phyloP scores from a whole-genome alignment of 2,329 filamentous ascomycete species.

The Aureobasidium sp. region DNA sequence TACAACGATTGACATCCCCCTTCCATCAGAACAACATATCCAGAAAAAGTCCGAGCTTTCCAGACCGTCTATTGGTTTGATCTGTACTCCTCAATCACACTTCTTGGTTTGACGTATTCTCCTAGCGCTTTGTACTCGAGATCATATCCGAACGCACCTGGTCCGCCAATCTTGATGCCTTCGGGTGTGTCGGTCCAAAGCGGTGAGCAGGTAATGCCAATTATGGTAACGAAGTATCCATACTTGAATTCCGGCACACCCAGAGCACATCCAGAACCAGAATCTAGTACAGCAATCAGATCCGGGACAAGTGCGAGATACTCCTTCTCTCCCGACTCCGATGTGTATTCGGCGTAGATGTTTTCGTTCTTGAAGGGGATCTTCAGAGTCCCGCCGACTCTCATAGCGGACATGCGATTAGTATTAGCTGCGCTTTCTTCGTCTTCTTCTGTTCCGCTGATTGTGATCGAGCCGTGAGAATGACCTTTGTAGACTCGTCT shows the following conservation, averaged over 20 bases:
- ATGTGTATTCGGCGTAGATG: slow-evolving; percentile 48
- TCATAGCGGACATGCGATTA: slow-evolving; percentile 28
- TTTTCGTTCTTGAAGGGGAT: slow-evolving; percentile 72
- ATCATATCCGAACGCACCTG: slow-evolving; percentile 41
- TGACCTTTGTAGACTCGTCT: slow-evolving; percentile 51
- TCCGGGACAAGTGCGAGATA: slow-evolving; percentile 45
- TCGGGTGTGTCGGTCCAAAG: slow-evolving; percentile 45
- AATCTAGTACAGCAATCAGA: slow-evolving; percentile 44
- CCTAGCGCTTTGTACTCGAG: slow-evolving; percentile 47
- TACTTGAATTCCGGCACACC: slow-evolving; percentile 52
- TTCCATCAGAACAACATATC: no score
- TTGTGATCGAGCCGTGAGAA: slow-evolving; percentile 53
- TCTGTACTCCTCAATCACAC: slow-evolving; percentile 47
- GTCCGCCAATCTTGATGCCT: slow-evolving; percentile 46
- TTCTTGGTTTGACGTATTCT: slow-evolving; percentile 46
- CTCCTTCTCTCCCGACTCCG: slow-evolving; percentile 31
- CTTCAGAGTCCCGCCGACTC: slow-evolving; percentile 45
- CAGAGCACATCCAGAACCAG: slow-evolving; percentile 42
- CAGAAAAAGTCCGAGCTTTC: no score
- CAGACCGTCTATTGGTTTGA: background rate
- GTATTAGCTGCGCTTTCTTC: slow-evolving; percentile 26
- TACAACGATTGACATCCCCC: no score
- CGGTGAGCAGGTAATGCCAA: slow-evolving; percentile 50
- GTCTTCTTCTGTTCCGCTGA: slow-evolving; percentile 28
- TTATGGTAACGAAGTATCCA: slow-evolving; percentile 45